These are phyloP conservation scores for Luffa aegyptiaca DNA, from an alignment of 306 rosid species.

Conservation along the genomic window DNA sequence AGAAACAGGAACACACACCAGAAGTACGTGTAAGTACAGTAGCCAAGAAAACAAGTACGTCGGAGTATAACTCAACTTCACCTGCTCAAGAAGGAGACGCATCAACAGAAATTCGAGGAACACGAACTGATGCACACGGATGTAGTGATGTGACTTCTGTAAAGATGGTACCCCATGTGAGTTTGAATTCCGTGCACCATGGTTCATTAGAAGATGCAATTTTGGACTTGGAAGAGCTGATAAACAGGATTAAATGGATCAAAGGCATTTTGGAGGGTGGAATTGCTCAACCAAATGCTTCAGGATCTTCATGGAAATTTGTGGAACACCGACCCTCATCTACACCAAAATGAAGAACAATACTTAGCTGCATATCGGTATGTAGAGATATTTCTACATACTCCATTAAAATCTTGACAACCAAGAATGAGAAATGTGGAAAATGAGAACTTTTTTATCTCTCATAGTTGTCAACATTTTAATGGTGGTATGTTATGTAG, in stretches of 20 bases:
- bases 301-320: constrained; percentile 44
- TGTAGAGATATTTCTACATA: too few relatives aligned
- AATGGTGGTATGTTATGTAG: too few relatives aligned
- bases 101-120: constrained; percentile 18
- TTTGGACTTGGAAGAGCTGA: constrained; percentile 75
- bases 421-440: too few relatives aligned
- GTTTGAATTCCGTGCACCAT: constrained; percentile 33
- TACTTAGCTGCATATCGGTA: too few relatives aligned
- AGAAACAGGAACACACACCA: background rate
- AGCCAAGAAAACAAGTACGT: constrained; percentile 18
- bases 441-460: too few relatives aligned
- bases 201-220: constrained; percentile 48
- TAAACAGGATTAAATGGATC: constrained; percentile 56
- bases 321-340: constrained; percentile 25
- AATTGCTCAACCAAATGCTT: constrained; percentile 24
- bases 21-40: constrained; percentile 1
- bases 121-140: constrained; percentile 6
- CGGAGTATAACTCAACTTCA: constrained; percentile 18
- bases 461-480: too few relatives aligned
- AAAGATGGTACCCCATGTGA: constrained; percentile 27
- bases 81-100: constrained; percentile 1
- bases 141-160: constrained; percentile 16
- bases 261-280: constrained; percentile 37
- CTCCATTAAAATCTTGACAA: too few relatives aligned
- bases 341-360: constrained; percentile 9